phyloP scores from a whole-genome alignment of 176 grass and related monocot species.

The Triticum turgidum region DNA sequence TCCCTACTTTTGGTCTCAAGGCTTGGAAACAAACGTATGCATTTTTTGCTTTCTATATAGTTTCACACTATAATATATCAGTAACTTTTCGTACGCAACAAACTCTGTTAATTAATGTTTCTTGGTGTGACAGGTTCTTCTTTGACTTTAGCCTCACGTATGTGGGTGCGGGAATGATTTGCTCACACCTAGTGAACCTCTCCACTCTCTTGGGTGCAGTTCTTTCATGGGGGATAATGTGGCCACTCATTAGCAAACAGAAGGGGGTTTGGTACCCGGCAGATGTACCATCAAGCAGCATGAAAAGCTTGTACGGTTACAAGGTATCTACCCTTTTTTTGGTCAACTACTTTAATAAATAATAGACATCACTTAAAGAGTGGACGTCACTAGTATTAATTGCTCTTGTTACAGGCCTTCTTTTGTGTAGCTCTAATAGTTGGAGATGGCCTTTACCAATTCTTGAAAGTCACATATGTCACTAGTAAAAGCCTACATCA shows the following conservation, averaged over 20 bases:
- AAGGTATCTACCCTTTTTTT: conserved; percentile 47
- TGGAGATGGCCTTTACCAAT: conserved; percentile 75
- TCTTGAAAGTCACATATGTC: conserved; percentile 50
- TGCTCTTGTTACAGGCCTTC: conserved; percentile 48
- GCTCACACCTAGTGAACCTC: conserved; percentile 76
- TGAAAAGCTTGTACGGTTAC: conserved; percentile 85
- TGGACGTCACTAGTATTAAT: not conserved
- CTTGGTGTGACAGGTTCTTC: conserved; percentile 53
- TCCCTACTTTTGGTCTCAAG: conserved; percentile 81
- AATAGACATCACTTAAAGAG: not conserved
- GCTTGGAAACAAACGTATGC: conserved; percentile 82
- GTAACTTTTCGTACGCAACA: not conserved
- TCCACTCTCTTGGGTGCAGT: conserved; percentile 77
- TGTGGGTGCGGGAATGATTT: conserved; percentile 89
- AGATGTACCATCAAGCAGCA: conserved; percentile 63
- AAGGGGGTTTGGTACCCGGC: conserved; percentile 73
- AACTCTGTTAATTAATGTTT: not conserved
- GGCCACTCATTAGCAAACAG: conserved; percentile 70
- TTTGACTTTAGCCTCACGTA: conserved; percentile 90
- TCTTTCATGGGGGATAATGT: conserved; percentile 83
- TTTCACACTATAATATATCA: too few species aligned
- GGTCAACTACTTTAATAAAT: not conserved
- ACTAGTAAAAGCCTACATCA: conserved; percentile 47
- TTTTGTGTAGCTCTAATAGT: conserved; percentile 74
- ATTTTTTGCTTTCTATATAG: not conserved